Evolutionary conservation across 257 asterid species (phyloP), one percentile per base, ranked within the genome.

Genomic region (Lavandula angustifolia): DNA sequence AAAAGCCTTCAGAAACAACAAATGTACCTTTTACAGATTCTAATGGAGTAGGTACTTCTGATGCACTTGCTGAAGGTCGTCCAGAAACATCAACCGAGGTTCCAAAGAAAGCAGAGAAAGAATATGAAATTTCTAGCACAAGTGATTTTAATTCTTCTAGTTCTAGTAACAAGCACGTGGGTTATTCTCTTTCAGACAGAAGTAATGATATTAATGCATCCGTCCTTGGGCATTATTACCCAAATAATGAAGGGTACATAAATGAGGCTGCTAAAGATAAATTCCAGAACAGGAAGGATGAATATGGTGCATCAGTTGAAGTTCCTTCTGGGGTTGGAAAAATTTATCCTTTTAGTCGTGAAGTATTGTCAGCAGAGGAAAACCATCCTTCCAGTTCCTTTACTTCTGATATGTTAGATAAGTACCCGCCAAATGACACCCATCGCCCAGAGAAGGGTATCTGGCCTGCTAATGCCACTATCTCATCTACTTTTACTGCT

Each of bases 31-130:
- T 44, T 51, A 67, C 78, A 34, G 81, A 82, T 75, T 79, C 82
- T 53, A 79, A 67, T 78, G 86, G 76, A 35, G 81, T 73, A 47
- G 85, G 79, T 69, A 74, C 79, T 73, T 84, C 94, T 47, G 87
- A 77, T 76, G 78, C 82, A 31, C 79, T 71, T 47, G 75, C 73
- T 31, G 73, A 62, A 41, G 75, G 76, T 73, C 78, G 9, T 67
- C 29, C 62, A 50, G 82, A 75, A 58, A 54, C 74, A 3, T 70
- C 78, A 14, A 75, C 31, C 60, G 57, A 42, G 34, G 68, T 42
- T 72, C 72, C 75, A 42, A 77, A 74, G 63, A 67, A 73, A 68
- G 82, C 65, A 56, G 49, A 40, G 58, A 71, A 71, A 64, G 81
- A 85, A 68, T 69, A 67, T 64, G 82, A 76, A 43, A 59, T 40